phyloP scores from a whole-genome alignment of 2,329 filamentous ascomycete genomes.

The Xylogone sp. region DNA sequence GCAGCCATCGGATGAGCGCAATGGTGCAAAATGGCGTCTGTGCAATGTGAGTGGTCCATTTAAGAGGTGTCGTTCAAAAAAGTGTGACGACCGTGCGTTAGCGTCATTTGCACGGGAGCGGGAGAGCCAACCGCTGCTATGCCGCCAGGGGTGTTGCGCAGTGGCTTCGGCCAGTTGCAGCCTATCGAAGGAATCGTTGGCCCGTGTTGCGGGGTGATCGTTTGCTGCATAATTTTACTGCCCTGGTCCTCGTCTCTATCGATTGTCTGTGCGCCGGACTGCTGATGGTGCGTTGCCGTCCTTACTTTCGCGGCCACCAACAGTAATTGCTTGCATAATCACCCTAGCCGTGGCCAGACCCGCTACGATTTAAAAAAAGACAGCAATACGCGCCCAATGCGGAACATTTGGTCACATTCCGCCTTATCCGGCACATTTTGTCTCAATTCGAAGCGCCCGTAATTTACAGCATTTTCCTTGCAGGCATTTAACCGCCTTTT shows the following conservation, averaged over 20 bases:
- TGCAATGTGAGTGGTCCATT: neutral
- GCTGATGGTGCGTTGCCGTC: neutral
- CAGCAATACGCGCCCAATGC: neutral
- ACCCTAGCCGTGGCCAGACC: neutral
- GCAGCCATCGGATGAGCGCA: neutral
- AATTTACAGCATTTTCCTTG: neutral
- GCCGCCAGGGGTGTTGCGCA: neutral
- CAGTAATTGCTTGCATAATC: neutral
- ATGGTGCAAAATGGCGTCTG: neutral
- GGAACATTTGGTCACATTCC: neutral
- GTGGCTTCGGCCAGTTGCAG: constrained; percentile 3
- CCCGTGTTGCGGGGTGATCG: neutral
- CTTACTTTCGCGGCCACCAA: too few relatives aligned
- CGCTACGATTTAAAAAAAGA: neutral
- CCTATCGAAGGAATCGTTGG: neutral
- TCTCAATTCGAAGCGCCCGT: neutral
- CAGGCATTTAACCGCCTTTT: neutral
- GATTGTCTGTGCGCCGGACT: neutral
- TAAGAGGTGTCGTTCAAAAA: neutral
- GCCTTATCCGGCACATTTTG: neutral
- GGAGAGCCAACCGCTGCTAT: constrained; percentile 10
- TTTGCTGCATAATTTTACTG: neutral
- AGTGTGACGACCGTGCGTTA: neutral
- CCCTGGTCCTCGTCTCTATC: neutral
- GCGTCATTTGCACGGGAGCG: constrained; percentile 4